phyloP scores from a whole-genome alignment of 2,329 filamentous ascomycete species.

The Trichoderma oligosporum region DNA sequence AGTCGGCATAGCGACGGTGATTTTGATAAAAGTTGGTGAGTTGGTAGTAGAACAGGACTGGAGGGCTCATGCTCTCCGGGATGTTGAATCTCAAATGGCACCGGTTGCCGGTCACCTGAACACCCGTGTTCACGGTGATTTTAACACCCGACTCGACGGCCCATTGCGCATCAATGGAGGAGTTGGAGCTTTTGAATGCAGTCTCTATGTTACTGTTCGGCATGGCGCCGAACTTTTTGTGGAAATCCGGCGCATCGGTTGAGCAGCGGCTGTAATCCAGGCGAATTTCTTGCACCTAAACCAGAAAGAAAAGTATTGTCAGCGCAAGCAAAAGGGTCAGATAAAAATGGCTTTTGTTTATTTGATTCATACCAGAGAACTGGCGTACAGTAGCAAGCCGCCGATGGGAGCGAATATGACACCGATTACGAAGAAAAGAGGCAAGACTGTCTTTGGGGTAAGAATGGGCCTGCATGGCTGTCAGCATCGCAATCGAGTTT shows the following conservation, averaged over 20 bases:
- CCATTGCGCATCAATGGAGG: constrained; percentile 41
- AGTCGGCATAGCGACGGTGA: constrained; percentile 91
- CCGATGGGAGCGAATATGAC: constrained; percentile 93
- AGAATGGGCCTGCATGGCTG: constrained; percentile 69
- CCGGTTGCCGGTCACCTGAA: constrained; percentile 40
- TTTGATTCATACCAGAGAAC: constrained; percentile 62
- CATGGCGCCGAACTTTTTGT: constrained; percentile 46
- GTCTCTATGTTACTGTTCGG: constrained; percentile 55
- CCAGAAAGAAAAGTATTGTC: constrained; percentile 6
- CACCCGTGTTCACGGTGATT: constrained; percentile 39
- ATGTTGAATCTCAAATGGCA: constrained; percentile 78
- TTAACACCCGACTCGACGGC: constrained; percentile 37
- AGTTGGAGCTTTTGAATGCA: constrained; percentile 64
- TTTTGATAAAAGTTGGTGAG: constrained; percentile 99
- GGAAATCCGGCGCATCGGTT: constrained; percentile 46
- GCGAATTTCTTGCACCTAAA: constrained; percentile 79
- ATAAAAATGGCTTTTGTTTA: background rate
- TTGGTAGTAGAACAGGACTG: constrained; percentile 90
- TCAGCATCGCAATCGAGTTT: constrained; percentile 34
- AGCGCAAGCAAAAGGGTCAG: constrained; percentile 8
- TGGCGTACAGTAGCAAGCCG: constrained; percentile 80
- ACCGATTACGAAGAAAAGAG: constrained; percentile 85
- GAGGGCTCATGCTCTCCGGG: constrained; percentile 72
- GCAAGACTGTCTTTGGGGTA: constrained; percentile 88
- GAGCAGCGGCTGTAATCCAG: constrained; percentile 87